Base-by-base conservation (phyloP, 2,329 filamentous ascomycete genomes). In the Microthyrium microscopicum region DNA sequence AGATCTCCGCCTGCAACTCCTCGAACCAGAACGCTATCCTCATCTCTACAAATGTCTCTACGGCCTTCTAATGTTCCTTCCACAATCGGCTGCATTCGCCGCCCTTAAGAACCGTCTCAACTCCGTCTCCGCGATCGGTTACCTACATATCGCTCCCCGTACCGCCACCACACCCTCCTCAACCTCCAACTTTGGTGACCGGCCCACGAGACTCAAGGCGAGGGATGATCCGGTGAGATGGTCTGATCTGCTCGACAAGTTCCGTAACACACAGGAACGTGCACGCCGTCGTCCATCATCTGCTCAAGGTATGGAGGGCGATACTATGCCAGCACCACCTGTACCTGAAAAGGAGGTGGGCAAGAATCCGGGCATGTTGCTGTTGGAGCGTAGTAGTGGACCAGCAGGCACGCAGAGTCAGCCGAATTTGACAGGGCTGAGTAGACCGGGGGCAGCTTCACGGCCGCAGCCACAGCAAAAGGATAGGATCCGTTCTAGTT, bases 11-110 rank as follows among this genome's bases (percentile, higher is more conserved):
- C 74, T 98, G 32, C 89, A 98, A 51, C 68, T 98, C 7, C 70
- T 98, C 6, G 89, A 98, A 51, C 89, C 89, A 1, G 91, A 98
- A 51, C 84, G 80, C 52, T 87, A 87, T 44, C 89, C 89, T 3
- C 82, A 92, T 51, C 64, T 98, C 2, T 95, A 98, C 64, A 94
- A 94, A 58, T 98, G 89, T 56, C 72, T 98, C 31, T 98, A 95
- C 49, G 89, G 89, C 7, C 70, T 98, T 29, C 65, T 98, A 35
- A 98, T 98, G 89, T 75, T 98, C 13, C 68, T 98, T n/a, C 89
- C 89, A 0, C 89, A 98, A 57, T 95, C 87, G 12, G 91, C 84
- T 19, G 91, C 89, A 6, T 98, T 98, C 57, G 89, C 85, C 19
- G 87, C 89, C 3, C 64, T 98, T 37, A 95, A 94, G 53, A 98